Percentiles rank a stretch among this genome's conserved stretches.
Conservation (phyloP, 225 moss, liverwort and hornwort species). For the Climacium dendroides region DNA sequence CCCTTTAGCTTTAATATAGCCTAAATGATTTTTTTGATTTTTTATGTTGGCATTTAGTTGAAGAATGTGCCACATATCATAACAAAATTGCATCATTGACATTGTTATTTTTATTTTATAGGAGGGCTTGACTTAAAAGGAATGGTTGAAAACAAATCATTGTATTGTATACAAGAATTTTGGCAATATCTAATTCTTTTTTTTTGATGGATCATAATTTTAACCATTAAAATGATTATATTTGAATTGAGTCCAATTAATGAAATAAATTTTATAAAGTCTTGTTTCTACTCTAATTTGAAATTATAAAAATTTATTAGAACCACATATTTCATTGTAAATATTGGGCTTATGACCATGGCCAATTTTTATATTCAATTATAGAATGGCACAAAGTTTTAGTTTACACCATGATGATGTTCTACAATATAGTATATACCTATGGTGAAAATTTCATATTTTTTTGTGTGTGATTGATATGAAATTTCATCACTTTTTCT, state of each 20-base stretch:
- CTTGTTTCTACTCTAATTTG: not conserved
- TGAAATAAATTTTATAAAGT: not conserved
- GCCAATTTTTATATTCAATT: not conserved
- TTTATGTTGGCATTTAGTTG: not conserved
- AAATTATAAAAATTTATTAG: not conserved
- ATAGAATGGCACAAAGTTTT: not conserved
- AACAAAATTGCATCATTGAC: not conserved
- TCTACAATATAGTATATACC: too few species aligned
- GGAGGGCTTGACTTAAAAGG: accelerated
- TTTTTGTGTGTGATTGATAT: not conserved
- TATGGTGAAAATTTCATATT: not conserved
- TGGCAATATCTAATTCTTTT: not conserved
- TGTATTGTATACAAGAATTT: accelerated
- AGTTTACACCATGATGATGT: not conserved
- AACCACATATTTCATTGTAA: not conserved
- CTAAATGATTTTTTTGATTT: not conserved
- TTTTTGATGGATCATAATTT: not conserved
- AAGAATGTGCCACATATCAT: not conserved
- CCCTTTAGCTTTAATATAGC: not conserved
- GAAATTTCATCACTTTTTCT: not conserved
- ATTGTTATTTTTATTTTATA: not conserved
- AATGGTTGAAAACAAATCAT: not conserved
- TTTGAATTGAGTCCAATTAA: not conserved
- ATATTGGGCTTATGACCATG: not conserved
- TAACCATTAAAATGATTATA: too few species aligned